Evolutionary conservation across 768 basidiomycete species (phyloP).

Genomic region (Pluteus cervinus): DNA sequence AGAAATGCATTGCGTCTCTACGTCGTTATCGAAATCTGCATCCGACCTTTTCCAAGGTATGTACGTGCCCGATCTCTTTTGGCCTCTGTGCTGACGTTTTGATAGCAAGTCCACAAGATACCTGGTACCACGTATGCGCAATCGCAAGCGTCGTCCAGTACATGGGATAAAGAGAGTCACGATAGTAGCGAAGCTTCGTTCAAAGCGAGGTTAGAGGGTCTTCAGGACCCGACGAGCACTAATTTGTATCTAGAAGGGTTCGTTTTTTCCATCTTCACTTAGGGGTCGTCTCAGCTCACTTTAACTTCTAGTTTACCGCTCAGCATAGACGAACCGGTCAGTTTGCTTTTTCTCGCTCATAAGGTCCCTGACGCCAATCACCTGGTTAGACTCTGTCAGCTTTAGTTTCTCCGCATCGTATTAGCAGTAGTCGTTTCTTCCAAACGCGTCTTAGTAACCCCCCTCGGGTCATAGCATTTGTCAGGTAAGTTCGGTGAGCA

Average conservation of each 20-base stretch:
- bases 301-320: slow-evolving; percentile 49
- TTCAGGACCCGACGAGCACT: slow-evolving; percentile 60
- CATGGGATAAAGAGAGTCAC: slow-evolving; percentile 15
- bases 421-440: slow-evolving; percentile 75
- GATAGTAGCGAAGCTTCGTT: slow-evolving; percentile 38
- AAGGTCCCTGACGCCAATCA: not conserved
- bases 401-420: slow-evolving; percentile 63
- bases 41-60: slow-evolving; percentile 82
- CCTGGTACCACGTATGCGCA: slow-evolving; percentile 66
- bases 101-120: slow-evolving; percentile 69
- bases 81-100: slow-evolving; percentile 3
- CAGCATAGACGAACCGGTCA: slow-evolving; percentile 60
- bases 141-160: slow-evolving; percentile 9
- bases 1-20: slow-evolving; percentile 66
- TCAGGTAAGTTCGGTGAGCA: slow-evolving; percentile 43
- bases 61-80: slow-evolving; percentile 1
- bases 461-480: slow-evolving; percentile 76
- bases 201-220: slow-evolving; percentile 75
- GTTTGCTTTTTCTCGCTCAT: slow-evolving; percentile 11
- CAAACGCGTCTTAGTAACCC: slow-evolving; percentile 73
- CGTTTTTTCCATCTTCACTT: slow-evolving; percentile 9
- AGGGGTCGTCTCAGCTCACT: slow-evolving; percentile 3
- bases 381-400: slow-evolving; percentile 61
- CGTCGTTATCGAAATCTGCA: slow-evolving; percentile 73
- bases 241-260: slow-evolving; percentile 81